These are phyloP conservation scores for Penicillium sp. DNA, from an alignment of 2,329 filamentous ascomycete genomes.

Conservation along the genomic window DNA sequence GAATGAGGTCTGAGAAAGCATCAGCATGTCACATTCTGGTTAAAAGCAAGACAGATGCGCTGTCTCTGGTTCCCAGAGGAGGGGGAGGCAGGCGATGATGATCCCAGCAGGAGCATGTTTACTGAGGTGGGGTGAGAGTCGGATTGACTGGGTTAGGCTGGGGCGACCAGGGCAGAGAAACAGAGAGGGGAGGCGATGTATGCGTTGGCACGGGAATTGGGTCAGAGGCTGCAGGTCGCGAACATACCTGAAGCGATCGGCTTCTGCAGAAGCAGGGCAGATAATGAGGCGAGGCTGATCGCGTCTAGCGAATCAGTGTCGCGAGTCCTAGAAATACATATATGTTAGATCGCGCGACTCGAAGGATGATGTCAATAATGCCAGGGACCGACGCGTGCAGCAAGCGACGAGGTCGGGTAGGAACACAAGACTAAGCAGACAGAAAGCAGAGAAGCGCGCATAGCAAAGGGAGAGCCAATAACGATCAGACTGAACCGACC, in stretches of 20 bases:
- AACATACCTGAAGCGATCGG: conserved; percentile 43
- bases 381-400: conserved; percentile 10
- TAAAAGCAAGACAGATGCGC: conserved; percentile 27
- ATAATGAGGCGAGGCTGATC: conserved; percentile 16
- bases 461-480: conserved; percentile 17
- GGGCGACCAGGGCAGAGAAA: conserved; percentile 23
- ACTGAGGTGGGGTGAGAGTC: not conserved
- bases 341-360: conserved; percentile 18
- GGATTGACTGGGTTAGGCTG: conserved; percentile 30
- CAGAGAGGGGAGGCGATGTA: conserved; percentile 32
- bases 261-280: conserved; percentile 29
- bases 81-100: conserved; percentile 4
- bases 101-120: not conserved
- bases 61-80: conserved; percentile 25
- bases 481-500: not conserved
- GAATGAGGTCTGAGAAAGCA: conserved; percentile 27
- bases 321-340: conserved; percentile 12
- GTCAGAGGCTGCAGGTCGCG: conserved; percentile 34
- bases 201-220: conserved; percentile 41
- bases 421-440: conserved; percentile 11
- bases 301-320: conserved; percentile 15
- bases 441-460: conserved; percentile 6
- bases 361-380: conserved; percentile 22
- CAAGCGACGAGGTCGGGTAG: conserved; percentile 11
- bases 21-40: conserved; percentile 28